These are phyloP conservation scores for Mycena crocata DNA, from an alignment of 768 basidiomycete genomes.

Conservation along the genomic window DNA sequence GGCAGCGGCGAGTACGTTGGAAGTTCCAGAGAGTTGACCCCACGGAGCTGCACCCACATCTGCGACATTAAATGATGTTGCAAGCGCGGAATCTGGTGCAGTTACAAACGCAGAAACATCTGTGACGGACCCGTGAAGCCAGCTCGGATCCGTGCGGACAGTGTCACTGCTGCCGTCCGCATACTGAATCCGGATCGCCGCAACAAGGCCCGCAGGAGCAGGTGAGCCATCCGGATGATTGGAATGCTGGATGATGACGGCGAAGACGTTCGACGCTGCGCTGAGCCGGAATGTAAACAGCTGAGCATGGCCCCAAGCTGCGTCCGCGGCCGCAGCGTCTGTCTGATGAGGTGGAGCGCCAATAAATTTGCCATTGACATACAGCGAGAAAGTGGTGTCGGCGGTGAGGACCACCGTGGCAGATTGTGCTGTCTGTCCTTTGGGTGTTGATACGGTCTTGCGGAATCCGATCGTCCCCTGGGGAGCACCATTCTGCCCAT, in stretches of 20 bases:
- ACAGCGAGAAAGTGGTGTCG: slow-evolving; percentile 16
- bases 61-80: not conserved
- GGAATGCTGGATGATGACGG: slow-evolving; percentile 12
- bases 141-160: slow-evolving; percentile 22
- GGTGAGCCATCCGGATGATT: not conserved
- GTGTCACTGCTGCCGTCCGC: slow-evolving; percentile 15
- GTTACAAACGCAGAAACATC: slow-evolving; percentile 5
- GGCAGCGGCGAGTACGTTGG: slow-evolving; percentile 13
- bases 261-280: slow-evolving; percentile 13
- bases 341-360: slow-evolving; percentile 3
- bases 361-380: not conserved
- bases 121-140: slow-evolving; percentile 14
- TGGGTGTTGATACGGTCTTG: not conserved
- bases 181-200: slow-evolving; percentile 8
- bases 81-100: slow-evolving; percentile 2
- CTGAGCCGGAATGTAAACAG: slow-evolving; percentile 6
- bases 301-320: slow-evolving; percentile 12
- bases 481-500: not conserved
- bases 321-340: not conserved
- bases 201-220: slow-evolving; percentile 8
- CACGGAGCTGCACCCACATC: slow-evolving; percentile 1
- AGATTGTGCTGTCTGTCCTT: slow-evolving; percentile 15
- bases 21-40: not conserved
- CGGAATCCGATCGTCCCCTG: slow-evolving; percentile 21
- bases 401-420: slow-evolving; percentile 8